A percentile compares a stretch with the other conserved stretches of the same genome.
Conservation (phyloP, 139 green algal species). For the Chlorella vulgaris region DNA sequence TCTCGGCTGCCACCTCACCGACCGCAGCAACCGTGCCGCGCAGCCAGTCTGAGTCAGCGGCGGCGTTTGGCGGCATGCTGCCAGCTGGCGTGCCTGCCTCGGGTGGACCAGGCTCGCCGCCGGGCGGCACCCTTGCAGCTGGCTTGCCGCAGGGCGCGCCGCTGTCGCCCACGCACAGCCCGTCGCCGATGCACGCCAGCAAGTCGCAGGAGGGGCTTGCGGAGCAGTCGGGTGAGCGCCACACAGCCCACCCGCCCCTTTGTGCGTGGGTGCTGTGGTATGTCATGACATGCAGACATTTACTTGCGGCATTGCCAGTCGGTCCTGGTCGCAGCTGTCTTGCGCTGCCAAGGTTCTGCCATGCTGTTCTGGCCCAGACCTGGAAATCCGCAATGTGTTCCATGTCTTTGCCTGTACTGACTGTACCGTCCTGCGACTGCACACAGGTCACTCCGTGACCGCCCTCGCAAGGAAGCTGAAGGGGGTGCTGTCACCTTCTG, state of each 20-base stretch:
- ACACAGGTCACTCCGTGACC: background rate
- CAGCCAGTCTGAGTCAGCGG: constrained; percentile 13
- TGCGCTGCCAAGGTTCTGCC: too few species aligned
- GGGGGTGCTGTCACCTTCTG: constrained; percentile 5
- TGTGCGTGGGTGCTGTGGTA: too few species aligned
- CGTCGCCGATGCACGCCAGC: background rate
- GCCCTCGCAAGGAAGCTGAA: background rate
- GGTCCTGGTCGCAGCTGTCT: too few species aligned
- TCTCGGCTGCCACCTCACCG: background rate
- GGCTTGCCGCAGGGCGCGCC: background rate
- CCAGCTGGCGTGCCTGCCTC: background rate
- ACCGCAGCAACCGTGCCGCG: background rate
- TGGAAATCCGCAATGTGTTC: background rate
- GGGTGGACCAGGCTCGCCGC: background rate
- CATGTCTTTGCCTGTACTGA: background rate
- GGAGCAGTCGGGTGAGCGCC: constrained; percentile 13
- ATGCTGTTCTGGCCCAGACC: too few species aligned
- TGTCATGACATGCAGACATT: too few species aligned
- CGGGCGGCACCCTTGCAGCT: background rate
- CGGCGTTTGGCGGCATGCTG: background rate
- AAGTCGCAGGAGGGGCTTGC: background rate
- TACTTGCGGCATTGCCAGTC: too few species aligned
- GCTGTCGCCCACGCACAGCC: background rate
- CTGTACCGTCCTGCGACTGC: too few species aligned
- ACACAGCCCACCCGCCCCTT: too few species aligned